Evolutionary conservation across 2,329 filamentous ascomycete species (phyloP).

Genomic region (Monilinia fructigena): DNA sequence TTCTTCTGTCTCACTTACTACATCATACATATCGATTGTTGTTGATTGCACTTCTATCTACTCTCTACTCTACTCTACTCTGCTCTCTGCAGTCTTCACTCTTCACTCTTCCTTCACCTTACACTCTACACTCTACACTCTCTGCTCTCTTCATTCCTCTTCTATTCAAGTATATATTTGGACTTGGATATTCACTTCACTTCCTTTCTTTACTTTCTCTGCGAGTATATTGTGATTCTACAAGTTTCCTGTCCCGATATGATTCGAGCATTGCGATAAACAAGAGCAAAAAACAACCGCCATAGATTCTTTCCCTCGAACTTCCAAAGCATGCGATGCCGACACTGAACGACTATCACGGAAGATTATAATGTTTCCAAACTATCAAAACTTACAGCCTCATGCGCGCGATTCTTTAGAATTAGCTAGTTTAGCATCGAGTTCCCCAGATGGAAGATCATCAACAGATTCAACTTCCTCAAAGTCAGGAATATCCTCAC

Average conservation of each 20-base stretch:
- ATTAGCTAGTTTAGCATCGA: constrained; percentile 90
- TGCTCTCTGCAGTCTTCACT: not conserved
- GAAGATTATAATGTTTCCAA: constrained; percentile 36
- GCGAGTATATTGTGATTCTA: constrained; percentile 3
- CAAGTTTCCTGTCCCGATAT: constrained; percentile 16
- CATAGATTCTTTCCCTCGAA: constrained; percentile 2
- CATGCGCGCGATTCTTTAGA: constrained; percentile 82
- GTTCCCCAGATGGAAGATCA: constrained; percentile 62
- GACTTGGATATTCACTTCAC: not conserved
- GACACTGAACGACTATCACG: constrained; percentile 17
- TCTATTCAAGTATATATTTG: constrained; percentile 16
- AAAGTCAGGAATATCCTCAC: constrained; percentile 81
- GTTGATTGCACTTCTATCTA: no score
- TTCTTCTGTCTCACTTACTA: not conserved
- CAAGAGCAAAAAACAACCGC: constrained; percentile 2
- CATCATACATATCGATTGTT: not conserved
- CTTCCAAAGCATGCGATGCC: constrained; percentile 20
- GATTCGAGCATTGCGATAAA: constrained; percentile 21
- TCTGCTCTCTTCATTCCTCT: not conserved
- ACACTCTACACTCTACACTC: not conserved
- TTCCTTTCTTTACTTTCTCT: not conserved
- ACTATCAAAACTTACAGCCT: constrained; percentile 36
- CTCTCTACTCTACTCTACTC: not conserved
- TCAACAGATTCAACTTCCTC: constrained; percentile 71
- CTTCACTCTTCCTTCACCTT: not conserved